Conservation (phyloP, 116 monocot species). For the Cymodocea nodosa region DNA sequence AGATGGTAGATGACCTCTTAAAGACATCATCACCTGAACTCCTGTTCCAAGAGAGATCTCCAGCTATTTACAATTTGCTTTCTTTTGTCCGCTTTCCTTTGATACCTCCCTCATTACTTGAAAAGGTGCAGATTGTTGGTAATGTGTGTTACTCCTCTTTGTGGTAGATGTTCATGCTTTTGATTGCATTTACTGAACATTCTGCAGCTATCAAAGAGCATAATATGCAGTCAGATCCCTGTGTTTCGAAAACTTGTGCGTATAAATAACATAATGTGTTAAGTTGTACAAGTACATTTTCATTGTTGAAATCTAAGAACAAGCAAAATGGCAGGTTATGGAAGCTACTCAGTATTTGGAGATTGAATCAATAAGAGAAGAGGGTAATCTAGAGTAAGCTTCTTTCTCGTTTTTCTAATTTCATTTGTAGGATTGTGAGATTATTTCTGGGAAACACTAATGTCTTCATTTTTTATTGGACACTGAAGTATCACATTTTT, state of each 20-base stretch:
- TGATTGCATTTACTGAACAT: neutral
- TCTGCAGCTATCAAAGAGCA: constrained; percentile 61
- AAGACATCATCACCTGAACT: constrained; percentile 33
- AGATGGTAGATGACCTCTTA: constrained; percentile 47
- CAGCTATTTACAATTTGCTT: constrained; percentile 36
- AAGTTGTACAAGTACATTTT: neutral
- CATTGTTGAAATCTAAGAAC: neutral
- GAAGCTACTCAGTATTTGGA: constrained; percentile 56
- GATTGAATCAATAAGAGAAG: constrained; percentile 16
- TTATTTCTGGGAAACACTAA: too few relatives aligned
- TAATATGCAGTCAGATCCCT: constrained; percentile 27
- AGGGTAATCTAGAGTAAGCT: constrained; percentile 38
- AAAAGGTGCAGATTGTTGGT: constrained; percentile 41
- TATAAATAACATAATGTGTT: neutral
- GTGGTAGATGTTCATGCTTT: neutral
- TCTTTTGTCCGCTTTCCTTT: constrained; percentile 85
- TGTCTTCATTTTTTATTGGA: constrained; percentile 4
- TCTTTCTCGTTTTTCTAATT: neutral
- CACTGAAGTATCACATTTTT: constrained; percentile 2
- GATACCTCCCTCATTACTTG: constrained; percentile 45
- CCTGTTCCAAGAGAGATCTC: constrained; percentile 49
- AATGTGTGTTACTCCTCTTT: neutral
- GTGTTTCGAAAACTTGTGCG: constrained; percentile 61
- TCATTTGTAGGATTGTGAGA: neutral
- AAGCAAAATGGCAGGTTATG: constrained; percentile 29